Conservation (phyloP, 2,329 filamentous ascomycete species). For the Colletotrichum orchidophilum region DNA sequence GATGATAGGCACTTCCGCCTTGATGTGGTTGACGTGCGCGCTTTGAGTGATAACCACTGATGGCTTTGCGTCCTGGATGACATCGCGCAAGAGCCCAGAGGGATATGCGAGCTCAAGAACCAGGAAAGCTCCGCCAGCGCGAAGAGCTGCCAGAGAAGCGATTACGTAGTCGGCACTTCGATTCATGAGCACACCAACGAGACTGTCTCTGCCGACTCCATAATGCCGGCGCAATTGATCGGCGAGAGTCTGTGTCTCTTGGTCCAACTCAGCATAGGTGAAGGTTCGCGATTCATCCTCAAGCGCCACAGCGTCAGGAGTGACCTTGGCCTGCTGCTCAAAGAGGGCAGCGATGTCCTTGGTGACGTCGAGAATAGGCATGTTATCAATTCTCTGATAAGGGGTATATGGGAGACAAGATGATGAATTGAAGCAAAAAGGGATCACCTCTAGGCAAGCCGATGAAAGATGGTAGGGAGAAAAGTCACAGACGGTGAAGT, state of each 20-base stretch:
- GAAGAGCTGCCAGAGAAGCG: conserved; percentile 79
- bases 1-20: conserved; percentile 70
- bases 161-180: conserved; percentile 83
- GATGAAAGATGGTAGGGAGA: background rate
- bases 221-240: conserved; percentile 70
- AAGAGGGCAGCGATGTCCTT: conserved; percentile 81
- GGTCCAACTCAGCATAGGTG: conserved; percentile 78
- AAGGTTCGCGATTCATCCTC: conserved; percentile 75
- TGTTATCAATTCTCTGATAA: conserved; percentile 43
- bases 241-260: conserved; percentile 72
- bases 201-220: conserved; percentile 76
- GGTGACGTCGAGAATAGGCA: conserved; percentile 74
- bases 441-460: background rate
- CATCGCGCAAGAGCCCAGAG: conserved; percentile 76
- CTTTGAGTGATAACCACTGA: conserved; percentile 75
- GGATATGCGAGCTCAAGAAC: conserved; percentile 85
- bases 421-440: background rate
- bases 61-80: conserved; percentile 79
- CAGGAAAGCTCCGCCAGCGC: conserved; percentile 82
- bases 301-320: conserved; percentile 75
- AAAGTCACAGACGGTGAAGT: background rate
- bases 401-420: conserved; percentile 5
- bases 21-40: conserved; percentile 72
- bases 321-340: conserved; percentile 71
- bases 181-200: conserved; percentile 80